These are phyloP conservation scores for Pyricularia grisea DNA, from an alignment of 2,329 filamentous ascomycete genomes.

Conservation along the genomic window DNA sequence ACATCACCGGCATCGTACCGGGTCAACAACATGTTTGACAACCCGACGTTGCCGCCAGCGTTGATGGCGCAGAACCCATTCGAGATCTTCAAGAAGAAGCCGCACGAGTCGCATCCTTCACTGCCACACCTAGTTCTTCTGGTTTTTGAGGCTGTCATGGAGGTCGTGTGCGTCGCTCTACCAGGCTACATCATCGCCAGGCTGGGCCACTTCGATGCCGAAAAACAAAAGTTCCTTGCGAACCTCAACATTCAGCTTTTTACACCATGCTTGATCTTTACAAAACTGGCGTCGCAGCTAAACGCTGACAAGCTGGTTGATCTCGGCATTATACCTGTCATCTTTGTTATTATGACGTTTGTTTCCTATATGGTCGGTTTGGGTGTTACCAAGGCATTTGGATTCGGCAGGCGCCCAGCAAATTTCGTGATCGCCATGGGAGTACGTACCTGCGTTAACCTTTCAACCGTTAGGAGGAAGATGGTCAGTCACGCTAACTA, in stretches of 20 bases:
- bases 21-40: conserved; percentile 18
- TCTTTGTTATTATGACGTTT: conserved; percentile 80
- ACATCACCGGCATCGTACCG: conserved; percentile 36
- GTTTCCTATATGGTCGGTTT: conserved; percentile 76
- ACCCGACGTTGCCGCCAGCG: conserved; percentile 9
- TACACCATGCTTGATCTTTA: conserved; percentile 96
- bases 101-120: conserved; percentile 51
- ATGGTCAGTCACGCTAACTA: conserved; percentile 6
- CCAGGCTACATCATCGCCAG: conserved; percentile 89
- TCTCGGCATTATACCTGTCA: conserved; percentile 87
- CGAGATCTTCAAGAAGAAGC: conserved; percentile 26
- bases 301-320: conserved; percentile 85
- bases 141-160: conserved; percentile 89
- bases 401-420: conserved; percentile 73
- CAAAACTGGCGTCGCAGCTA: conserved; percentile 89
- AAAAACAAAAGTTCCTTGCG: conserved; percentile 92
- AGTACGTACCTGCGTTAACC: conserved; percentile 18
- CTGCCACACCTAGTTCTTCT: conserved; percentile 64
- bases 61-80: conserved; percentile 26
- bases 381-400: conserved; percentile 61
- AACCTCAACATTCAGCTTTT: conserved; percentile 96
- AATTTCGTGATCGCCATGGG: conserved; percentile 98
- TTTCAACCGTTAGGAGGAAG: neutral
- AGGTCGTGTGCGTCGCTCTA: conserved; percentile 89
- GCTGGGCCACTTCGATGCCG: conserved; percentile 86